Conservation (phyloP, 148 eudicot genomes). For the Rheum nobile region DNA sequence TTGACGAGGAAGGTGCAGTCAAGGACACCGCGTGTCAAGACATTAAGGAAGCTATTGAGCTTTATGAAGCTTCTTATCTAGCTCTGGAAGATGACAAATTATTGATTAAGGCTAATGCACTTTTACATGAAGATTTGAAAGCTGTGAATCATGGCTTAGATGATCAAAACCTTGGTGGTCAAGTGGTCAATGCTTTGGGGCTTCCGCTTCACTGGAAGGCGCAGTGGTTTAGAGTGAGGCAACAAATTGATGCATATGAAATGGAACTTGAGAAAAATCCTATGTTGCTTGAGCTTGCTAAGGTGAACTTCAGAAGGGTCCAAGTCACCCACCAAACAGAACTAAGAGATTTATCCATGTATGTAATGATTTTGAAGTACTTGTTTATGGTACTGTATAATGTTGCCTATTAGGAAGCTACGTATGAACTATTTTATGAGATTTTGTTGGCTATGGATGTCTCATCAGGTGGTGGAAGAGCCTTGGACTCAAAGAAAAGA, state of each 20-base stretch:
- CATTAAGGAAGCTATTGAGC: slow-evolving; percentile 15
- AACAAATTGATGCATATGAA: slow-evolving; percentile 16
- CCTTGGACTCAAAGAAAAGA: slow-evolving; percentile 22
- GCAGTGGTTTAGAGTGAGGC: slow-evolving; percentile 33
- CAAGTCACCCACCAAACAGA: slow-evolving; percentile 35
- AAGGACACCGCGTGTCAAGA: background rate
- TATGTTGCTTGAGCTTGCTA: slow-evolving; percentile 21
- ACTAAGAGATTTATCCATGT: slow-evolving; percentile 30
- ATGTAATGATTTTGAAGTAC: background rate
- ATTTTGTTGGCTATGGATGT: background rate
- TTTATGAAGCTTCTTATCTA: slow-evolving; percentile 29
- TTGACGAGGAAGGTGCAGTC: background rate
- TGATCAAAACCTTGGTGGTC: slow-evolving; percentile 8
- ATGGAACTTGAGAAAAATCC: slow-evolving; percentile 6
- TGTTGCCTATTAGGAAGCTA: background rate
- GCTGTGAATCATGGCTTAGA: background rate
- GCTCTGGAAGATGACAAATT: slow-evolving; percentile 21
- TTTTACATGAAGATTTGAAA: background rate
- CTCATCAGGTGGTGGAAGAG: slow-evolving; percentile 47
- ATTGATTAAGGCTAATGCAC: background rate
- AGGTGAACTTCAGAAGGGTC: slow-evolving; percentile 31
- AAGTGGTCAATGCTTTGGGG: slow-evolving; percentile 2
- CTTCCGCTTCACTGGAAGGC: slow-evolving; percentile 27
- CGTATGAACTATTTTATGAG: background rate
- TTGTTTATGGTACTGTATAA: no score